These are phyloP conservation scores for Backusella mclennaniae DNA, from an alignment of 192 early-diverging fungal genomes.

Conservation along the genomic window DNA sequence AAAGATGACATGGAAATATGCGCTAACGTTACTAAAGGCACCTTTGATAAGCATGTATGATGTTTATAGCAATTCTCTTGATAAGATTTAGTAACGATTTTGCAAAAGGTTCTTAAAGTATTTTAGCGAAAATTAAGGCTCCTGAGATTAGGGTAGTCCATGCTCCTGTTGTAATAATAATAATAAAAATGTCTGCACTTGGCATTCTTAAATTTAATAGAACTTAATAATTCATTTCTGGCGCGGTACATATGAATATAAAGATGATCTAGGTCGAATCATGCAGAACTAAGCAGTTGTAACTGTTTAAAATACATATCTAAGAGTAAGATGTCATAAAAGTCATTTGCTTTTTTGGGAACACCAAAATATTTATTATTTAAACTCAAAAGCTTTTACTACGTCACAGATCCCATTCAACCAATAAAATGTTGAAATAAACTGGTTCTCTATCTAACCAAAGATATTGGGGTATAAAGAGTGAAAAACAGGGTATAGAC, in stretches of 20 bases:
- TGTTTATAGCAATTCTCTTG: not conserved
- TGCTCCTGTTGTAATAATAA: not conserved
- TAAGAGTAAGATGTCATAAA: no score
- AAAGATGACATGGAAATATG: conserved; percentile 9
- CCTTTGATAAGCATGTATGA: not conserved
- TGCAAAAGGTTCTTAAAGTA: no score
- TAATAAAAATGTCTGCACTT: not conserved
- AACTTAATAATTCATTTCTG: not conserved
- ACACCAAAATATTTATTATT: not conserved
- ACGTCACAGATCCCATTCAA: not conserved
- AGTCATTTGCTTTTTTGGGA: not conserved
- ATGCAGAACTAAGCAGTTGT: not conserved
- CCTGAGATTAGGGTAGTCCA: not conserved
- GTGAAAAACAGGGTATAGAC: not conserved
- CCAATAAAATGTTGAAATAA: not conserved
- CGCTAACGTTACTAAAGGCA: not conserved
- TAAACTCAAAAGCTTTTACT: not conserved
- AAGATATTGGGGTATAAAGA: not conserved
- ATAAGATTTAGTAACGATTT: not conserved
- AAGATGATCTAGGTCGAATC: not conserved
- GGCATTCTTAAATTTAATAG: not conserved
- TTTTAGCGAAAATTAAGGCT: not conserved
- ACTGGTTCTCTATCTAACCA: not conserved
- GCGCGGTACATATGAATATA: not conserved
- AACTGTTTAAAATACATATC: not conserved